Conservation (phyloP, 371 early-diverging fungal genomes). For the Apophysomyces elegans region DNA sequence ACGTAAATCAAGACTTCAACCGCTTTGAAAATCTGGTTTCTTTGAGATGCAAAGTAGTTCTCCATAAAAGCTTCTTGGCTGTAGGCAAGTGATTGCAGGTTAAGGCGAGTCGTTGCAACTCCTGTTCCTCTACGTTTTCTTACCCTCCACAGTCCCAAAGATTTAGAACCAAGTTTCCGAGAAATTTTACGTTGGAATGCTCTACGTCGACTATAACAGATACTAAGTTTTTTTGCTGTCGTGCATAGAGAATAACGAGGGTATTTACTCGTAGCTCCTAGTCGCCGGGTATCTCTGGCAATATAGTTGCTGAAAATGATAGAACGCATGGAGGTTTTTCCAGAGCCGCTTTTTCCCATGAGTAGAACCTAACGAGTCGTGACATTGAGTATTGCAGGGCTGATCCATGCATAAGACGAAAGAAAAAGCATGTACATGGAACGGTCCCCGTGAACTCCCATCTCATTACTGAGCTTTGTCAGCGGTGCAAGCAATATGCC, state of each 20-base stretch:
- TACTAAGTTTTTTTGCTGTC: background rate
- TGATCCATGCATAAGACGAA: background rate
- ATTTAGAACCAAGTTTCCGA: conserved; percentile 93
- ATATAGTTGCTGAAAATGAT: conserved; percentile 97
- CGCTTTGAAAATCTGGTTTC: conserved; percentile 94
- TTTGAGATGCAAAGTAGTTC: conserved; percentile 90
- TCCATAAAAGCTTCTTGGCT: conserved; percentile 97
- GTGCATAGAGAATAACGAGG: background rate
- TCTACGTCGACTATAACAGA: conserved; percentile 87
- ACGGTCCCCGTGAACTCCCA: background rate
- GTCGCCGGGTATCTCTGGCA: conserved; percentile 91
- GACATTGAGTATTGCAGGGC: background rate
- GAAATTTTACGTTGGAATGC: conserved; percentile 92
- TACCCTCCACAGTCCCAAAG: conserved; percentile 96
- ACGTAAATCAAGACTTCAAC: conserved; percentile 98
- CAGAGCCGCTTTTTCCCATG: conserved; percentile 97
- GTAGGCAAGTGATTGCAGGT: background rate
- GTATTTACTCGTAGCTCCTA: conserved; percentile 89
- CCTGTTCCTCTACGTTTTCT: background rate
- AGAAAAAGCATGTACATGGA: background rate
- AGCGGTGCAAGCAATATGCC: background rate
- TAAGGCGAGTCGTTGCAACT: background rate
- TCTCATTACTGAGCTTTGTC: background rate
- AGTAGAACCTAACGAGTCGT: conserved; percentile 77
- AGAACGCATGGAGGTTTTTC: conserved; percentile 98